Percentiles rank a stretch among this genome's conserved stretches.
phyloP scores from a whole-genome alignment of 2,329 filamentous ascomycete species.

The Meredithiella fracta region DNA sequence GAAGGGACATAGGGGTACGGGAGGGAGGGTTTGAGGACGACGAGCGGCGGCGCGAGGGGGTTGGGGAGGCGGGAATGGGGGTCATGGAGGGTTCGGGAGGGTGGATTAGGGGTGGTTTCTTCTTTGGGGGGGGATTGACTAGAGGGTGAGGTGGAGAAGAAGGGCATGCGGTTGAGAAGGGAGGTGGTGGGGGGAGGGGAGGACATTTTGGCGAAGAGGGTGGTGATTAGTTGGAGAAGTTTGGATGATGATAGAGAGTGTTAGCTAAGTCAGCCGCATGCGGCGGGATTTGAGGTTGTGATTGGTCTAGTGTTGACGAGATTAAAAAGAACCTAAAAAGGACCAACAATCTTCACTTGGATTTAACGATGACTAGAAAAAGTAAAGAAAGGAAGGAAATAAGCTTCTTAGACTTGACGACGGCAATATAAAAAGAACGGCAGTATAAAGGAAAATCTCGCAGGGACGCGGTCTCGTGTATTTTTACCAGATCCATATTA shows the following conservation, averaged over 20 bases:
- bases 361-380: too few relatives aligned
- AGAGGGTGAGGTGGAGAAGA: neutral
- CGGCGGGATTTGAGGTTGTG: too few relatives aligned
- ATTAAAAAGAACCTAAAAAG: too few relatives aligned
- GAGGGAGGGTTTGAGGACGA: conserved; percentile 1
- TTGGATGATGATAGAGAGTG: neutral
- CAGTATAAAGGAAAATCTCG: too few relatives aligned
- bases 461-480: too few relatives aligned
- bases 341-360: too few relatives aligned
- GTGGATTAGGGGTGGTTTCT: neutral
- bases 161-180: neutral
- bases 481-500: too few relatives aligned
- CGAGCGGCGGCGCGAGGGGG: neutral
- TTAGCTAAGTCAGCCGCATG: too few relatives aligned
- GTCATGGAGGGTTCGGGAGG: neutral
- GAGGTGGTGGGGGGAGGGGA: neutral
- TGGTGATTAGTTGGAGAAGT: neutral
- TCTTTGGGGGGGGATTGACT: neutral
- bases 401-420: too few relatives aligned
- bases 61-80: neutral
- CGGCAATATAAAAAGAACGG: too few relatives aligned
- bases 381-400: too few relatives aligned
- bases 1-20: neutral
- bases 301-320: too few relatives aligned
- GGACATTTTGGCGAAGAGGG: neutral